Conservation (phyloP, 495 filamentous ascomycete genomes). For the Neurospora sp. region DNA sequence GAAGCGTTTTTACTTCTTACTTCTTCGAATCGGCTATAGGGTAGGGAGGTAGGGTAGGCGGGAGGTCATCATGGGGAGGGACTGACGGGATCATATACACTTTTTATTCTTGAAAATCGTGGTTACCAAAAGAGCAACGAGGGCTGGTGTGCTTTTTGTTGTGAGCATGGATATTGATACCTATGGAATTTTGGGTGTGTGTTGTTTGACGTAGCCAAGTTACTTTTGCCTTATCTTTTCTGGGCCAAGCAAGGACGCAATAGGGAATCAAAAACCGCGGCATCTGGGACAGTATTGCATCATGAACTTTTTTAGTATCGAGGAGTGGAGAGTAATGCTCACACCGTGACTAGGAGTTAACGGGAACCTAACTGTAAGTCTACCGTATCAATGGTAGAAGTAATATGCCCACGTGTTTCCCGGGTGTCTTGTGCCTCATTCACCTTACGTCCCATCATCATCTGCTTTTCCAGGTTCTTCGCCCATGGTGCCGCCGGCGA, state of each 20-base stretch:
- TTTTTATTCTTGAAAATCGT: neutral
- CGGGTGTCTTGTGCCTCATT: neutral
- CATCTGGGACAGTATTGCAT: neutral
- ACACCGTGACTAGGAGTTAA: neutral
- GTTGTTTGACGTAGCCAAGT: neutral
- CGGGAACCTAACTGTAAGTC: neutral
- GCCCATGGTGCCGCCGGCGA: neutral
- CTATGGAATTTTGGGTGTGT: neutral
- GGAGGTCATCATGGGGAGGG: neutral
- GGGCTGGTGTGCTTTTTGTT: neutral
- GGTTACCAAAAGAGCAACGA: neutral
- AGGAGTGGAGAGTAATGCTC: neutral
- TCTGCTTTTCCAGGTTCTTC: neutral
- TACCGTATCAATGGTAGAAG: neutral
- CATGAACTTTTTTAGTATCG: neutral
- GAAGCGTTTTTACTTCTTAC: neutral
- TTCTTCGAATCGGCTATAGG: neutral
- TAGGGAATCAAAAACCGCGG: neutral
- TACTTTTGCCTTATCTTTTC: too few relatives aligned
- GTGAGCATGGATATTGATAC: neutral
- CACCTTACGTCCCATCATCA: neutral
- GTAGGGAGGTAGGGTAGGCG: neutral
- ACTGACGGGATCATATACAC: neutral
- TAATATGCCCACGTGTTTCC: neutral
- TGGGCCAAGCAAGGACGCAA: neutral